Conservation (phyloP, 2,329 filamentous ascomycete genomes). For the Diaporthe ilicicola region DNA sequence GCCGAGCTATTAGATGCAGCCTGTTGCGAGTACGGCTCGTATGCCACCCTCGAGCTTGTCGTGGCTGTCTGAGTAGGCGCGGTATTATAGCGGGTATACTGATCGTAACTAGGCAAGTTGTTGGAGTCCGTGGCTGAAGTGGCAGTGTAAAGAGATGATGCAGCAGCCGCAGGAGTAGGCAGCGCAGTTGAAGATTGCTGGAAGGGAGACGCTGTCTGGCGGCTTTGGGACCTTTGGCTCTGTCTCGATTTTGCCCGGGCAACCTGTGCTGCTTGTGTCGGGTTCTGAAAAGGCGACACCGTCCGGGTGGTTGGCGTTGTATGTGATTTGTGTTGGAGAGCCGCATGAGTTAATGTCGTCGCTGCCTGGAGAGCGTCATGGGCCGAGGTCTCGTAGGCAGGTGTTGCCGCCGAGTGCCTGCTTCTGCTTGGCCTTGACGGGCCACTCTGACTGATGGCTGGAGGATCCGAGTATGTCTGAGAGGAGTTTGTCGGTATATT, state of each 20-base stretch:
- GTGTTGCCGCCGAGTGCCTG: not conserved
- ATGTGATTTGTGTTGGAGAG: slow-evolving; percentile 38
- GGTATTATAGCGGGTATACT: slow-evolving; percentile 35
- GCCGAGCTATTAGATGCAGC: slow-evolving; percentile 27
- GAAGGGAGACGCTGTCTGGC: slow-evolving; percentile 38
- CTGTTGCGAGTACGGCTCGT: slow-evolving; percentile 46
- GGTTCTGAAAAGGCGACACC: slow-evolving; percentile 41
- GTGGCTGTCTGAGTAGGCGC: slow-evolving; percentile 31
- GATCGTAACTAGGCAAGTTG: slow-evolving; percentile 36
- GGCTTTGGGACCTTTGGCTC: slow-evolving; percentile 44
- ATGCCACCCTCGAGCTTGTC: slow-evolving; percentile 38
- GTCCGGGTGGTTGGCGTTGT: slow-evolving; percentile 42
- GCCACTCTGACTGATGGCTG: not conserved
- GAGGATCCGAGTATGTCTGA: slow-evolving; percentile 12
- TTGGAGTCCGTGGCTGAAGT: slow-evolving; percentile 30
- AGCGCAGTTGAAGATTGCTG: slow-evolving; percentile 29
- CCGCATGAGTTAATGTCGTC: slow-evolving; percentile 38
- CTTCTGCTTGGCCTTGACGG: not conserved
- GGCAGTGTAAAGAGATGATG: slow-evolving; percentile 34
- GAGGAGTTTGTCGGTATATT: not conserved
- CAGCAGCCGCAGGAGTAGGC: slow-evolving; percentile 25
- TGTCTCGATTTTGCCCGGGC: slow-evolving; percentile 46
- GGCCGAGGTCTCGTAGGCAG: slow-evolving; percentile 23
- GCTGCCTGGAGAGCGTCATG: slow-evolving; percentile 28
- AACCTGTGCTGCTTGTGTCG: slow-evolving; percentile 30